These are phyloP conservation scores for Rhodosporidiobolus sp. DNA, from an alignment of 768 basidiomycete genomes.

Conservation along the genomic window DNA sequence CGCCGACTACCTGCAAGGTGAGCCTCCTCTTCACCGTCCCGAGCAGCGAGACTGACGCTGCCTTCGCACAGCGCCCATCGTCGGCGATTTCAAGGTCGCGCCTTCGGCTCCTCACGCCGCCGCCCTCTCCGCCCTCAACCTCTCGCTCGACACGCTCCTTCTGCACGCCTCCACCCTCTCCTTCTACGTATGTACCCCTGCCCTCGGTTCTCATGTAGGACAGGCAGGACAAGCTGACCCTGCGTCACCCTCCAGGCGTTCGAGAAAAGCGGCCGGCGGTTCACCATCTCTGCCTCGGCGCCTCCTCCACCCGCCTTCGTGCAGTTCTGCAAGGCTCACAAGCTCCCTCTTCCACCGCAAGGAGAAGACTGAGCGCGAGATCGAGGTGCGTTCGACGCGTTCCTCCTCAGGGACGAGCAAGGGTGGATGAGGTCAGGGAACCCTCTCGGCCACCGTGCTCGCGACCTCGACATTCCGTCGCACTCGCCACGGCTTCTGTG, in stretches of 20 bases:
- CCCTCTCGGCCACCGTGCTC: too few relatives aligned
- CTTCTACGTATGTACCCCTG: constrained; percentile 8
- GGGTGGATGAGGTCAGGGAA: too few relatives aligned
- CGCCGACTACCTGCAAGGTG: constrained; percentile 27
- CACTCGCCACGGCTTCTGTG: too few relatives aligned
- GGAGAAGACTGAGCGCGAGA: not conserved
- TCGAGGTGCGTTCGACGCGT: too few relatives aligned
- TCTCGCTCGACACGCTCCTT: constrained; percentile 21
- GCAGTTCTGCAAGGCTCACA: constrained; percentile 31
- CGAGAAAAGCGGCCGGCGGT: constrained; percentile 20
- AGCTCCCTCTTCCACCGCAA: constrained; percentile 5
- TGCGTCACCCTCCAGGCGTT: constrained; percentile 6
- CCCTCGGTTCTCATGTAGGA: too few relatives aligned
- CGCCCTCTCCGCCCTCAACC: constrained; percentile 11
- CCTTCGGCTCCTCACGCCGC: constrained; percentile 13
- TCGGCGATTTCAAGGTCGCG: constrained; percentile 34
- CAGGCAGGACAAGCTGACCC: not conserved
- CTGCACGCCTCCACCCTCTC: constrained; percentile 16
- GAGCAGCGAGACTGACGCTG: rapidly evolving
- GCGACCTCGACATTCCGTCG: too few relatives aligned
- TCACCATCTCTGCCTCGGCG: not conserved
- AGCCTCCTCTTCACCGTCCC: not conserved
- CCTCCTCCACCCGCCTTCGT: not conserved
- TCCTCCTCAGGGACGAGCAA: too few relatives aligned
- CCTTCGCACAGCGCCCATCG: constrained; percentile 23